Conservation (phyloP, 805 yeast species). For the Saturnispora gosingensis region DNA sequence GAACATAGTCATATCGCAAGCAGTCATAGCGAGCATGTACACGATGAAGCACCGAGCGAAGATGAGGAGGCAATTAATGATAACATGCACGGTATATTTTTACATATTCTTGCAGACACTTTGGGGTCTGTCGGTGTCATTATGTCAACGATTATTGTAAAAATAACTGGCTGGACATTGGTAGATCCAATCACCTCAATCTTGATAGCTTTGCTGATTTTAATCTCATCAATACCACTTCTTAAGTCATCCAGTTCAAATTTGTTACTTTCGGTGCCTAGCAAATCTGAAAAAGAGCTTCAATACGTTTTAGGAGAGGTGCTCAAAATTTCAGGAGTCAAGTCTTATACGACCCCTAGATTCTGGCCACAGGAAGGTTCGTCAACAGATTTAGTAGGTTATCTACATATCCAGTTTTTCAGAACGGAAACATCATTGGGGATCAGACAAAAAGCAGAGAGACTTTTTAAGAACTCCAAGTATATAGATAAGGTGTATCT, state of each 20-base stretch:
- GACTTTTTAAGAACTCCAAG: slow-evolving; percentile 17
- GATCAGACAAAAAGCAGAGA: slow-evolving; percentile 23
- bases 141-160: slow-evolving; percentile 73
- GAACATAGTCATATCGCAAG: slow-evolving; percentile 1
- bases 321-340: slow-evolving; percentile 64
- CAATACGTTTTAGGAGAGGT: slow-evolving; percentile 62
- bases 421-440: slow-evolving; percentile 27
- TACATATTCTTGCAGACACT: slow-evolving; percentile 92
- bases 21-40: slow-evolving; percentile 2
- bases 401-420: slow-evolving; percentile 68
- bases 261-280: slow-evolving; percentile 49
- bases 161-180: slow-evolving; percentile 56
- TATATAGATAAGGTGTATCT: slow-evolving; percentile 22
- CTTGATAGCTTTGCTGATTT: slow-evolving; percentile 71
- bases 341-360: slow-evolving; percentile 79
- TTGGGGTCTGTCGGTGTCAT: slow-evolving; percentile 96
- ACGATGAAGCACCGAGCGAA: slow-evolving; percentile 31
- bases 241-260: slow-evolving; percentile 72
- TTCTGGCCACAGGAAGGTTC: slow-evolving; percentile 66
- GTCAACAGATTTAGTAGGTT: slow-evolving; percentile 48
- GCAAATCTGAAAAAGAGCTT: slow-evolving; percentile 49
- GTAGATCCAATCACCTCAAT: slow-evolving; percentile 92
- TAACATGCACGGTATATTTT: slow-evolving; percentile 89
- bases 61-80: slow-evolving; percentile 46
- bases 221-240: slow-evolving; percentile 76